Evolutionary conservation across 2,329 filamentous ascomycete genomes (phyloP), one percentile per base, ranked within the genome.

Genomic region (Talaromyces islandicus): DNA sequence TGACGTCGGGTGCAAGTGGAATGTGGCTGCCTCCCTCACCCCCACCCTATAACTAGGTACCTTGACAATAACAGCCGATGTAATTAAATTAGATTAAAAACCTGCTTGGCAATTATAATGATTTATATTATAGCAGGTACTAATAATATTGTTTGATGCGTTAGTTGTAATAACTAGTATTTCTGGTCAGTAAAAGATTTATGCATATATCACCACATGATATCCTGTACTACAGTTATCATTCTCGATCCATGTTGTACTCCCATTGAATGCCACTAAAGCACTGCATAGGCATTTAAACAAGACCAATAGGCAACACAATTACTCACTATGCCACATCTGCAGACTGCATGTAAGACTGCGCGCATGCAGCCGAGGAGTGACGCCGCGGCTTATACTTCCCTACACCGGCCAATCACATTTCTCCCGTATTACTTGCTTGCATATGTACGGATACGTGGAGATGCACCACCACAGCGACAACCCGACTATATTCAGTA

Each of bases 21-120:
- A 25, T 41, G 54, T 60, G 54, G 58, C 32, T 60, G 58, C 35
- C 35, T 38, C 35, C 35, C 35, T 38, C 35, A 38, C 35, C 35
- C 35, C 35, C n/a, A n/a, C n/a, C n/a, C n/a, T n/a, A n/a, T n/a
- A n/a, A 38, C 35, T 7, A 11, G 32, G 14, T 14, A 14, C 32
- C 11, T 35, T 35, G 32, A 14, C n/a, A 27, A 27, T 3, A 6
- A 6, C 12, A 35, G 32, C 32, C 14, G 32, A 35, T 35, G 12
- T 14, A 35, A n/a, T 38, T n/a, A 38, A 38, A 17, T 38, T 38
- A 38, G 14, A n/a, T 38, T 38, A n/a, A 38, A 38, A 38, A n/a
- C 35, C 19, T 10, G 24, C 46, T 38, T 27, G 29, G 38, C 41
- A 24, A 6, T 46, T 17, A 56, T n/a, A 25, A 56, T 21, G 17